Base-by-base conservation (phyloP, 2,329 filamentous ascomycete genomes). In the Trichoderma semiorbis region DNA sequence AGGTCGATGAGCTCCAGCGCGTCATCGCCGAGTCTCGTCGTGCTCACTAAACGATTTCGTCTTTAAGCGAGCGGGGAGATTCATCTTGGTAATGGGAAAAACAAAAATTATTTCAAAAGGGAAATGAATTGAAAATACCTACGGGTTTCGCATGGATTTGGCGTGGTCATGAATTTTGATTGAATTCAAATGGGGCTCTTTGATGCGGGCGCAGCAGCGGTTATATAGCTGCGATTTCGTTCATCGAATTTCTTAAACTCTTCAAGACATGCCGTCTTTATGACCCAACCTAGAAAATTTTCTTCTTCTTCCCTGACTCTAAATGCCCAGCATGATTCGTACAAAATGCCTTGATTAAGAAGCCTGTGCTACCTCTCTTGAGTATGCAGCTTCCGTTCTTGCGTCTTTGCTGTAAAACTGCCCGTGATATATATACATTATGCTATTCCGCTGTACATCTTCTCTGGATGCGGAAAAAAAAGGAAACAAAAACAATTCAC, bases 1-100 rank as follows among this genome's bases (percentile, higher is more conserved):
- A 99, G 95, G 96, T 99, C 79, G 96, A 99, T 84, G 95, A 98
- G 89, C 94, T 99, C 88, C 93, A 94, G 88, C 91, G 93, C 82
- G 93, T 99, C 86, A 99, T 99, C 84, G 94, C 95, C 81, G 96
- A 98, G 89, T 92, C 95, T 83, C 95, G 95, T 86, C 85, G 87
- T 80, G 82, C 84, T 78, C 88, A 90, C 85, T 90, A 89, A 89
- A 83, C 74, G 34, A 34, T 57, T 16, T 28, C 5, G 8, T 24
- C 3, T 18, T 32, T 65, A 14, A 70, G 34, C 26, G 24, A 61
- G 34, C 12, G 39, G 55, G 39, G 28, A 43, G 57, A 43, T 30
- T 30, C 16, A 34, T 53, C 32, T 69, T 60, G 61, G 47, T 36
- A 70, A 66, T 57, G 28, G 66, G 34, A 28, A 53, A 26, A 18